Percentiles rank a stretch among this genome's conserved stretches.
Evolutionary conservation across 2,329 filamentous ascomycete species (phyloP).

Genomic region (Delphinella strobiligena): DNA sequence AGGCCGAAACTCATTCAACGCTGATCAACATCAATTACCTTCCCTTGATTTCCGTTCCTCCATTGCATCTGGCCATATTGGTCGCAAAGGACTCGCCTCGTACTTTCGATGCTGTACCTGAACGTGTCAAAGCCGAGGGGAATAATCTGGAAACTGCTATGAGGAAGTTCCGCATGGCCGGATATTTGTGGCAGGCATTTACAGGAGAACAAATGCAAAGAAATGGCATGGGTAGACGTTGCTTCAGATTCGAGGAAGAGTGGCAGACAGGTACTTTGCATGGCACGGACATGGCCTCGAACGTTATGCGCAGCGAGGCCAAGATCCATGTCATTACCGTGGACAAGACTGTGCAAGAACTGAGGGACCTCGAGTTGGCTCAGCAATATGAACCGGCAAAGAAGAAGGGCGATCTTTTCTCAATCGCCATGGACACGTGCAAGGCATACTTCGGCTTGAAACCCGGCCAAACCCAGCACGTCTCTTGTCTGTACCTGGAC

Average conservation of each 20-base stretch:
- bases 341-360: conserved; percentile 73
- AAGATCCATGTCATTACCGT: conserved; percentile 76
- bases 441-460: conserved; percentile 62
- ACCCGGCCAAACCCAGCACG: conserved; percentile 73
- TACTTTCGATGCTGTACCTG: conserved; percentile 71
- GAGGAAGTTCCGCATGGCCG: conserved; percentile 86
- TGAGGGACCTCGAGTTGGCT: conserved; percentile 64
- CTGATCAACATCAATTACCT: conserved; percentile 80
- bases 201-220: conserved; percentile 94
- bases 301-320: conserved; percentile 77
- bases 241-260: conserved; percentile 87
- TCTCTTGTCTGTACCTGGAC: conserved; percentile 78
- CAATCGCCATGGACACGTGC: conserved; percentile 66
- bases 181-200: conserved; percentile 94
- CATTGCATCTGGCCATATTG: conserved; percentile 79
- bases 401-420: conserved; percentile 62
- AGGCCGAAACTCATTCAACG: conserved; percentile 66
- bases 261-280: conserved; percentile 80
- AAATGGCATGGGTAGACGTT: conserved; percentile 72
- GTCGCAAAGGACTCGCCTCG: conserved; percentile 78
- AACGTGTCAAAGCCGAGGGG: conserved; percentile 64
- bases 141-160: conserved; percentile 71
- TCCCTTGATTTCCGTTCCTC: conserved; percentile 64
- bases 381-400: conserved; percentile 63
- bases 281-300: conserved; percentile 56